Evolutionary conservation across 2,329 filamentous ascomycete species (phyloP).

Genomic region (Ploettnerulaceae sp.): DNA sequence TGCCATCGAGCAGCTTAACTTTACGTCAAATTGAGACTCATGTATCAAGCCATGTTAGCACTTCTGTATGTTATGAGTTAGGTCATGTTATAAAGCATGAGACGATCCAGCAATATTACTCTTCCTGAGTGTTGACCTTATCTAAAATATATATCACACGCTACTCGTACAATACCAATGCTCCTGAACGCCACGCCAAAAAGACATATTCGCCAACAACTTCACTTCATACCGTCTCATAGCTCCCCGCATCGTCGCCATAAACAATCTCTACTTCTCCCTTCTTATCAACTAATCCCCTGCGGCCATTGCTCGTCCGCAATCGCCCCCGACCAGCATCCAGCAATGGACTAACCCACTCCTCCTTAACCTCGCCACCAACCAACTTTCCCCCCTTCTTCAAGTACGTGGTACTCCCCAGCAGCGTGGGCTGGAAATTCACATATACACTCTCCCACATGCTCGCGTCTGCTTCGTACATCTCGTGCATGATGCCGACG

Average conservation of each 20-base stretch:
- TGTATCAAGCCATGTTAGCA: too few relatives aligned
- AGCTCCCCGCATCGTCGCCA: conserved; percentile 10
- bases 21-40: too few relatives aligned
- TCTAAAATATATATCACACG: too few relatives aligned
- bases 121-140: too few relatives aligned
- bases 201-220: background rate
- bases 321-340: conserved; percentile 16
- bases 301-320: conserved; percentile 18
- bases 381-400: conserved; percentile 20
- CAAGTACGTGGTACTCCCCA: conserved; percentile 21
- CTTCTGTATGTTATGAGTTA: too few relatives aligned
- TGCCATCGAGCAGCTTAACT: too few relatives aligned
- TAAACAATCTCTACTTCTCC: conserved; percentile 5
- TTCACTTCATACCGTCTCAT: conserved; percentile 6
- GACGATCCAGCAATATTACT: too few relatives aligned
- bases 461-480: conserved; percentile 19
- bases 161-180: background rate
- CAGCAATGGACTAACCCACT: conserved; percentile 20
- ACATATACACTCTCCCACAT: conserved; percentile 21
- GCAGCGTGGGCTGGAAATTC: conserved; percentile 21
- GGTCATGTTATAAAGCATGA: too few relatives aligned
- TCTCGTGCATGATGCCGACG: conserved; percentile 25
- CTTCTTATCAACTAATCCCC: conserved; percentile 14
- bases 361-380: conserved; percentile 16
- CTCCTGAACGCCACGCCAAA: background rate